Evolutionary conservation across 2,329 filamentous ascomycete species (phyloP), one percentile per base, ranked within the genome.

Genomic region (Malbranchea cinnamomea): DNA sequence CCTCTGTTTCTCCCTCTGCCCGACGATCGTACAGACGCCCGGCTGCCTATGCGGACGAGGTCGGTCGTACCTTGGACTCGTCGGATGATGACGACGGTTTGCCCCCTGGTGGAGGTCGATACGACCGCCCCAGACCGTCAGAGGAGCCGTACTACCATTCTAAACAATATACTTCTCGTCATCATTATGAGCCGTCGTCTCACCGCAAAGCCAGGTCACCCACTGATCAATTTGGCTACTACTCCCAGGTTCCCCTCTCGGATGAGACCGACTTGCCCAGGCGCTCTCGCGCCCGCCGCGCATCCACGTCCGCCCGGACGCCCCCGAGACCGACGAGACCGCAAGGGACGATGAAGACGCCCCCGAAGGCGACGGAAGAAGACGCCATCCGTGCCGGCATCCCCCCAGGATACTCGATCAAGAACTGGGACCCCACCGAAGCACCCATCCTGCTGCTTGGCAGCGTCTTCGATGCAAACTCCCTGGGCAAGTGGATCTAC

Each of bases 401-500:
- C 34, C 85, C 89, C 2, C 57, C 74, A 1, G 87, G 89, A 38
- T 98, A 91, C 62, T 92, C 83, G 15, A 74, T 87, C 51, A 95
- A 95, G 68, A 92, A 95, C 63, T 95, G 89, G 89, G 89, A 98
- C 52, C 87, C 87, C 1, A 75, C 73, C 16, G 87, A 95, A 62
- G 75, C 84, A 43, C 89, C 89, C 30, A 94, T 98, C 52, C 76
- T 94, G 50, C 71, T 98, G 15, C 68, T 95, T 13, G 89, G 89
- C 29, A 92, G 82, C 50, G 89, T 95, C 33, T 95, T 95, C 49
- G 89, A 95, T 51, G 82, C 87, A 49, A 94, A 95, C 67, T 93
- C 83, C 15, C 68, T 98, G 17, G 89, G 89, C 48, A 94, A 94
- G 60, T 98, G 89, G 89, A 91, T 98, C 49, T 98, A 93, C 58